Percentiles rank a stretch among this genome's conserved stretches.
Evolutionary conservation across 2,329 filamentous ascomycete genomes (phyloP).

Genomic region (Canariomyces notabilis): DNA sequence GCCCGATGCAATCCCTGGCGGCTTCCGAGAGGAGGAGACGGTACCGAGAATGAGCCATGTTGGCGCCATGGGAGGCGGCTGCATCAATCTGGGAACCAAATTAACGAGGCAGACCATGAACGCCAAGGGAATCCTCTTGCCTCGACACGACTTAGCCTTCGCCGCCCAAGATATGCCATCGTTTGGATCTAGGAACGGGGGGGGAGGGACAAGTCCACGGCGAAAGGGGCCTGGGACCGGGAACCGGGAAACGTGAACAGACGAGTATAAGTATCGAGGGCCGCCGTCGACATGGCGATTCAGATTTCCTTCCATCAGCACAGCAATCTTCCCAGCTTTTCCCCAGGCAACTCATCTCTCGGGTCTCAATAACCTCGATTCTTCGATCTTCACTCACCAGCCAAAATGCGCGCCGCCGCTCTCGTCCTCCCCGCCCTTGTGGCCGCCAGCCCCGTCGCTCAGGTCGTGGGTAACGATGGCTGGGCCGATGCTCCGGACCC

Average conservation of each 20-base stretch:
- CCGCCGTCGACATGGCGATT: constrained; percentile 15
- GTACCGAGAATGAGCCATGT: constrained; percentile 4
- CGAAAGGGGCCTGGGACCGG: constrained; percentile 8
- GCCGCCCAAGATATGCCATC: constrained; percentile 19
- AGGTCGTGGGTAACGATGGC: constrained; percentile 24
- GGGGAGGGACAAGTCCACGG: constrained; percentile 11
- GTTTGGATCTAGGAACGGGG: constrained; percentile 6
- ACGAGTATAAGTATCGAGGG: constrained; percentile 25
- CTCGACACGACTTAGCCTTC: constrained; percentile 21
- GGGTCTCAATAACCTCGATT: constrained; percentile 9
- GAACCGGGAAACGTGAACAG: constrained; percentile 9
- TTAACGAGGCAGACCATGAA: constrained; percentile 23
- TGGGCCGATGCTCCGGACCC: constrained; percentile 35
- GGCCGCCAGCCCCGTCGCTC: constrained; percentile 31
- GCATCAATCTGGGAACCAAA: constrained; percentile 24
- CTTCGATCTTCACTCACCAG: constrained; percentile 8
- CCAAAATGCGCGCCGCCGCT: constrained; percentile 36
- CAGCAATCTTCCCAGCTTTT: constrained; percentile 18
- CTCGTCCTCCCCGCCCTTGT: constrained; percentile 35
- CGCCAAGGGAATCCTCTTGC: constrained; percentile 21
- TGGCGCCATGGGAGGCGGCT: constrained; percentile 10
- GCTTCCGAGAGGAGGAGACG: constrained; percentile 15
- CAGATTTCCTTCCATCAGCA: constrained; percentile 19
- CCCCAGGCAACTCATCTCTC: constrained; percentile 9
- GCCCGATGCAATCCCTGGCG: constrained; percentile 11